A percentile compares a stretch with the other conserved stretches of the same genome.
phyloP scores from a whole-genome alignment of 2,329 filamentous ascomycete species.

The Coniochaeta pulveracea region DNA sequence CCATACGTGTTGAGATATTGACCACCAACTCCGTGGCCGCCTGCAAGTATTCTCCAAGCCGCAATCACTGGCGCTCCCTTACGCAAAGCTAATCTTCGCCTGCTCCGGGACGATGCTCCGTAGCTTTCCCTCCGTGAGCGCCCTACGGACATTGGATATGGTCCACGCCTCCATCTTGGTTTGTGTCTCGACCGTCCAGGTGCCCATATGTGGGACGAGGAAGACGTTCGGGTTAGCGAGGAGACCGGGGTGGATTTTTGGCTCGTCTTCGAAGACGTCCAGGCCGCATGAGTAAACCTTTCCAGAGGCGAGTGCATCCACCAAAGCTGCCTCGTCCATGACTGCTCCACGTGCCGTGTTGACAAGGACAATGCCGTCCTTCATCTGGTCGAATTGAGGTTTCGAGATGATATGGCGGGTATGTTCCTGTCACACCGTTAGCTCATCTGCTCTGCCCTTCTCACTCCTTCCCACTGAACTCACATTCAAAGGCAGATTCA shows the following conservation, averaged over 20 bases:
- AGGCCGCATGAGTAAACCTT: constrained; percentile 61
- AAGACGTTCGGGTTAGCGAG: constrained; percentile 60
- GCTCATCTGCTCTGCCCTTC: no score
- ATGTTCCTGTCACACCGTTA: constrained; percentile 30
- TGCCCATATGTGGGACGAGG: constrained; percentile 78
- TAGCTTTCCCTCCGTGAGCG: constrained; percentile 49
- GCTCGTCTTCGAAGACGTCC: constrained; percentile 78
- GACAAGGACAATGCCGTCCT: constrained; percentile 62
- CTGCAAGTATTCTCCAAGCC: no score
- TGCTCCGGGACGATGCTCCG: constrained; percentile 67
- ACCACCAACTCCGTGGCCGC: no score
- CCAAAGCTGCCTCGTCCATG: constrained; percentile 71
- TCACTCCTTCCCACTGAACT: no score
- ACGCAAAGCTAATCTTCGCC: no score
- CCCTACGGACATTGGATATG: constrained; percentile 57
- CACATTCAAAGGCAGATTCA: constrained; percentile 75
- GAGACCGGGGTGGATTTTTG: constrained; percentile 61
- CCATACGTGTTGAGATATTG: no score
- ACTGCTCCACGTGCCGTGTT: constrained; percentile 78
- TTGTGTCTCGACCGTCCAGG: constrained; percentile 59
- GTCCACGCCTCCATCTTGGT: constrained; percentile 65
- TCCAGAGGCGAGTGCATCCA: constrained; percentile 58
- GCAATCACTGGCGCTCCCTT: no score
- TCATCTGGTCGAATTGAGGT: constrained; percentile 65
- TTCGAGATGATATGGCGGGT: constrained; percentile 69